Evolutionary conservation across 129 eudicot genomes (phyloP), one percentile per base, ranked within the genome.

Genomic region (Pseudognaphalium luteoalbum): DNA sequence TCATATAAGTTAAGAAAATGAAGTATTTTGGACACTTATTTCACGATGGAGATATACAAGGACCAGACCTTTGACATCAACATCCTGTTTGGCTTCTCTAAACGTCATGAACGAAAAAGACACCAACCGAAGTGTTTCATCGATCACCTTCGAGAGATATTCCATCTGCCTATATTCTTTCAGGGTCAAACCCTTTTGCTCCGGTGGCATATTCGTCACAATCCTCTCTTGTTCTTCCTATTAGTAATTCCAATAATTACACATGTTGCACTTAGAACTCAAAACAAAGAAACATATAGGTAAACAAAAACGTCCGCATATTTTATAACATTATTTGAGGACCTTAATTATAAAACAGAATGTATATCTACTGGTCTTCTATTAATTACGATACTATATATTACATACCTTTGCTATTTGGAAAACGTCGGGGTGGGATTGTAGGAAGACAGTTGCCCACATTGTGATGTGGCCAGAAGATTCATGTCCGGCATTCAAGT

Each of bases 401-500:
- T 32, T 60, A 25, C 28, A 25, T 37, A 93, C 98, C 96, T 91
- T 91, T 14, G 97, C 98, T 39, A 44, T 85, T 47, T 79, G 30
- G 66, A 93, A 75, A 51, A 79, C 28, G 42, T 91, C 87, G 6
- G 98, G 98, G 68, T 93, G 80, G 35, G 76, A 64, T 52, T 93
- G 96, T 50, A 93, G 83, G 22, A 80, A 69, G 51, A 87, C 56
- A 8, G 93, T 83, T 10, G 97, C 88, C 98, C 98, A 93, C 96
- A 88, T 93, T 9, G 86, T 82, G 59, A 84, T 82, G 67, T 91
- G 98, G 34, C 90, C 98, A 1, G 98, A 91, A 63, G 98, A 88
- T 76, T 93, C 97, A 83, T 93, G 98, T 20, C 98, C 98, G 9
- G 98, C 98, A 63, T 93, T 91, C 22, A 93, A 72, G 83, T 93